Evolutionary conservation across 2,329 filamentous ascomycete genomes (phyloP), one percentile per base, ranked within the genome.

Genomic region (Ophioceras dolichostomum): DNA sequence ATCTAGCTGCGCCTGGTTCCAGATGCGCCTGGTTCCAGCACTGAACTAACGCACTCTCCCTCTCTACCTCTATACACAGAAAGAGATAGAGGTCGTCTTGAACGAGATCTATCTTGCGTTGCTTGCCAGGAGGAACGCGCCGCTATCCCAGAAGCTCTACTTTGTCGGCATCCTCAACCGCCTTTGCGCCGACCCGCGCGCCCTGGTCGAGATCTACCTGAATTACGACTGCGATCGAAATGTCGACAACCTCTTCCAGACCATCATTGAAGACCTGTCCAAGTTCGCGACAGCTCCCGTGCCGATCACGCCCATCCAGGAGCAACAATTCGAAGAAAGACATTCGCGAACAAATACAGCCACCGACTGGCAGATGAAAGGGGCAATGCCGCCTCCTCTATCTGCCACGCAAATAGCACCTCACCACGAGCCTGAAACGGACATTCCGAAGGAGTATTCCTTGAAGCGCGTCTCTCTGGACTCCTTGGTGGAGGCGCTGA

Each of bases 151-250:
- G 54, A 98, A 96, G 59, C 74, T 91, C 38, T 87, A 89, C 53
- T 91, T 96, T 47, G 75, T 98, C 57, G 79, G 77, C 42, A 76
- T 98, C 19, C 69, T 98, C 37, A 83, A 85, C 49, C 73, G 89
- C 41, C 68, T 98, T 34, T 88, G 83, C 41, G 78, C 76, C 13
- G 91, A 98, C 54, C 85, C 89, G 2, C 74, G 85, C 46, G 88
- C 86, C 0, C 58, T 98, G 34, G 91, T 98, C 13, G 91, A 98
- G 58, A 81, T 88, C 12, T 98, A 98, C 58, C 73, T 98, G 44
- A 98, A 98, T 58, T 98, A 98, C 53, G 91, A 98, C 56, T 98
- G 91, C 60, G 93, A 96, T 52, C 74, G 89, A 42, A 87, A 86
- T 29, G 75, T 96, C 41, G 89, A 96, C 60, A 98, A 98, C 58